Base-by-base conservation (phyloP, 1,139 yeast genomes). In the Geotrichum histeridarum region DNA sequence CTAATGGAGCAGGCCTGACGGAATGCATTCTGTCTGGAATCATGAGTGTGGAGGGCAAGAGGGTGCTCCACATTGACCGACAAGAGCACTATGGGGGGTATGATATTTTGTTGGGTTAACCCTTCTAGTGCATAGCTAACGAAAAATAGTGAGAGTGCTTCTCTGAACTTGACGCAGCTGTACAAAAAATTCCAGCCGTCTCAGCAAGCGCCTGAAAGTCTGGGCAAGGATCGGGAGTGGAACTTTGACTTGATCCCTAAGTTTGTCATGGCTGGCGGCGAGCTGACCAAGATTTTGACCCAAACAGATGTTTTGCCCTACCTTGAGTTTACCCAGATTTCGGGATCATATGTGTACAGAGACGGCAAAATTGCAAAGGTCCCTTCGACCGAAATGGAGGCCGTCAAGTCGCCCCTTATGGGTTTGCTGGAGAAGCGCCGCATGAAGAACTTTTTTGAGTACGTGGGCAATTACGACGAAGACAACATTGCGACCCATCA, bases 201-300 rank as follows among this genome's bases (percentile, higher is more conserved):
- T 32, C 63, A 61, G 45, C 87, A 85, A 63, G 78, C 81, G 59
- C 89, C 94, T 18, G 87, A 83, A 58, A 78, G 75, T 41, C 79
- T 83, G 57, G 99, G 99, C 49, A 82, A 95, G 64, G 96, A 90
- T 67, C 81, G 99, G 61, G 98, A 93, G 71, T 93, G 99, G 98
- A 90, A 95, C 71, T 93, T 93, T 55, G 99, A 93, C 69, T 78
- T 93, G 74, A 90, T 93, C 65, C 99, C 99, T 50, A 93, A 93
- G 75, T 93, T 93, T 65, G 77, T 94, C 64, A 94, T 93, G 99
- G 94, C 98, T 56, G 89, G 90, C 66, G 99, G 99, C 42, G 99
- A 93, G 70, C 80, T 93, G 73, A 91, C 98, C 63, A 91, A 91
- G 71, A 94, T 93, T 64, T 80, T 93, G 66, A 93, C 87, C 41